Evolutionary conservation across 805 yeast species (phyloP), one percentile per base, ranked within the genome.

Genomic region (Lachancea waltii): DNA sequence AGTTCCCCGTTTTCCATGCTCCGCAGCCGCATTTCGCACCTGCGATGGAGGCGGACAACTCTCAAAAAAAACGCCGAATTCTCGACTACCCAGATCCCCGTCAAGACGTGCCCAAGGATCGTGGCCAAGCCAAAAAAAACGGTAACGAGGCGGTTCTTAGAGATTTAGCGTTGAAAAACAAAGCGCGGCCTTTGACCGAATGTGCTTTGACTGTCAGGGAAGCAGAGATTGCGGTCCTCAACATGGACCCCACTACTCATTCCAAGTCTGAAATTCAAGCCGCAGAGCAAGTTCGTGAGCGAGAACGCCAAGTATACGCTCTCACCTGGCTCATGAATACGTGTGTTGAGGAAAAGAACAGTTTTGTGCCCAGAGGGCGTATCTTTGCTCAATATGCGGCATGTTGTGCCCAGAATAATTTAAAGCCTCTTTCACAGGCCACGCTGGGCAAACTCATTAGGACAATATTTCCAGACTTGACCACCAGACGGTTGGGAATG

Each of bases 401-500:
- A 2, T 45, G 73, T 3, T 81, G 86, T 54, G 71, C 74, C 7
- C 72, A 70, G 21, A 63, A 68, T 50, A 68, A 67, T 5, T 51
- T 82, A 28, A 71, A 72, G 38, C 69, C 95, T 1, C 62, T 83
- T 39, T 74, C 81, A 25, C 87, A 85, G 20, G 90, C 94, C 1
- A 75, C 84, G 2, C 74, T 85, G 51, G 95, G 95, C 3, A 83
- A 81, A 51, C 63, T 81, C 30, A 85, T 84, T 14, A 68, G 79
- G 41, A 64, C 79, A 4, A 60, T 76, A 4, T 81, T 72, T 49
- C 92, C 95, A 0, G 65, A 67, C 38, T 65, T 85, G 44, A 76
- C 78, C 21, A 82, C 92, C 0, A 71, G 94, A 46, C 69, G 96
- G 38, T 65, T 86, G 37, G 96, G 96, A 2, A 75, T 79, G 57